Percentiles rank a stretch among this genome's conserved stretches.
Conservation (phyloP, 1,284 basidiomycete genomes). For the Inonotus obliquus region DNA sequence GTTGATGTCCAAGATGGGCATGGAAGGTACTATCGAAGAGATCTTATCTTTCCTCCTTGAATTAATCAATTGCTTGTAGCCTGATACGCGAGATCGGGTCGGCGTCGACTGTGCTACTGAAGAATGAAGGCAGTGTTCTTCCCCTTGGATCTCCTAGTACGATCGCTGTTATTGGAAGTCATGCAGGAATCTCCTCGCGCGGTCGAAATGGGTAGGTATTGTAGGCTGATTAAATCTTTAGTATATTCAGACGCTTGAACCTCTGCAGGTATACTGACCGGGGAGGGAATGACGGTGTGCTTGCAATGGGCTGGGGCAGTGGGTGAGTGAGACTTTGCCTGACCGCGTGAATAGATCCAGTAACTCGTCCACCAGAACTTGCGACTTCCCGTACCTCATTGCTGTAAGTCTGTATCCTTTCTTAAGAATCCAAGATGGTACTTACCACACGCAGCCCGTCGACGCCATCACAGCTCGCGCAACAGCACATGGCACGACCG, state of each 20-base stretch:
- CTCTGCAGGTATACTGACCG: constrained; percentile 16
- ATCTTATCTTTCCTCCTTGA: neutral
- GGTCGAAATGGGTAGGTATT: constrained; percentile 33
- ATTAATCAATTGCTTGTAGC: constrained; percentile 22
- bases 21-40: constrained; percentile 32
- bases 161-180: constrained; percentile 42
- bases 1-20: constrained; percentile 61
- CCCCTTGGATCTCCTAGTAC: constrained; percentile 41
- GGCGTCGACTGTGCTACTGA: constrained; percentile 71
- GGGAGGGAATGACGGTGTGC: constrained; percentile 28
- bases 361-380: constrained; percentile 22
- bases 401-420: constrained; percentile 20
- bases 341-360: neutral
- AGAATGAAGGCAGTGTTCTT: constrained; percentile 56
- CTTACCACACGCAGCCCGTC: constrained; percentile 33
- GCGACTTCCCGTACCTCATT: constrained; percentile 30
- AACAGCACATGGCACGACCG: constrained; percentile 35
- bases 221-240: neutral
- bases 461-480: constrained; percentile 44
- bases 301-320: constrained; percentile 59
- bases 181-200: constrained; percentile 37
- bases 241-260: neutral
- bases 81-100: constrained; percentile 63
- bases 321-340: constrained; percentile 30
- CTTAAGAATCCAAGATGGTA: neutral